These are phyloP conservation scores for Immersiella caudata DNA, from an alignment of 495 filamentous ascomycete species.

Conservation along the genomic window DNA sequence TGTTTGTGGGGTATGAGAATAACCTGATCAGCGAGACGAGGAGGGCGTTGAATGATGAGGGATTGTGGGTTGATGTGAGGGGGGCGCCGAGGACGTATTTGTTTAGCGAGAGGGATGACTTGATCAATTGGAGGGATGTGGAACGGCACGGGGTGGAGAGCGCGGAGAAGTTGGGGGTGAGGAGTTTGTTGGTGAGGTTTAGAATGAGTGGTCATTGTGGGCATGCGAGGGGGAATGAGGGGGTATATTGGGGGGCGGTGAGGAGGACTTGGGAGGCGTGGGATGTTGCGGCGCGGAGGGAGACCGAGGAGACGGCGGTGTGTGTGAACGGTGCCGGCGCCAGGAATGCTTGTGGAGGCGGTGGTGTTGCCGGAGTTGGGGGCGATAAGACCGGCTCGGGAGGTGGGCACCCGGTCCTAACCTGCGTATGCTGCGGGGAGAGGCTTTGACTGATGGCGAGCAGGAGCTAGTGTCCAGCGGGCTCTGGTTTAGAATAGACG, in stretches of 20 bases:
- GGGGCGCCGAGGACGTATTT: conserved; percentile 34
- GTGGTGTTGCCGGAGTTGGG: neutral
- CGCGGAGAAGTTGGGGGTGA: conserved; percentile 17
- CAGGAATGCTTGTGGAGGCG: neutral
- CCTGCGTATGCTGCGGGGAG: conserved; percentile 16
- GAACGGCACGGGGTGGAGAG: conserved; percentile 34
- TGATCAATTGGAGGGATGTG: conserved; percentile 40
- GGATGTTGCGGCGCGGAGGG: conserved; percentile 3
- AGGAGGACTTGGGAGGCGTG: conserved; percentile 30
- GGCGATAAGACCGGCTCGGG: neutral
- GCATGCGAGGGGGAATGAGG: conserved; percentile 33
- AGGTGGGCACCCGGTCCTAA: conserved; percentile 1
- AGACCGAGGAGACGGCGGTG: neutral
- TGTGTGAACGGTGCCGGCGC: neutral
- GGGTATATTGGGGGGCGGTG: conserved; percentile 32
- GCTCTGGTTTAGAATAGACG: neutral
- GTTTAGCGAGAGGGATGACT: conserved; percentile 40
- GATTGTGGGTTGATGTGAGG: conserved; percentile 27
- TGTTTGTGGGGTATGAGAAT: conserved; percentile 26
- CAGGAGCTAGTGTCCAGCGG: neutral
- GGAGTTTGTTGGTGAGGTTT: conserved; percentile 36
- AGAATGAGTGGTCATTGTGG: conserved; percentile 38
- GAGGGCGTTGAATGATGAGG: conserved; percentile 31
- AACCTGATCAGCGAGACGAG: conserved; percentile 36
- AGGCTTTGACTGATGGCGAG: neutral